Evolutionary conservation across 2,329 filamentous ascomycete genomes (phyloP), one percentile per base, ranked within the genome.

Genomic region (Alternaria rosae): DNA sequence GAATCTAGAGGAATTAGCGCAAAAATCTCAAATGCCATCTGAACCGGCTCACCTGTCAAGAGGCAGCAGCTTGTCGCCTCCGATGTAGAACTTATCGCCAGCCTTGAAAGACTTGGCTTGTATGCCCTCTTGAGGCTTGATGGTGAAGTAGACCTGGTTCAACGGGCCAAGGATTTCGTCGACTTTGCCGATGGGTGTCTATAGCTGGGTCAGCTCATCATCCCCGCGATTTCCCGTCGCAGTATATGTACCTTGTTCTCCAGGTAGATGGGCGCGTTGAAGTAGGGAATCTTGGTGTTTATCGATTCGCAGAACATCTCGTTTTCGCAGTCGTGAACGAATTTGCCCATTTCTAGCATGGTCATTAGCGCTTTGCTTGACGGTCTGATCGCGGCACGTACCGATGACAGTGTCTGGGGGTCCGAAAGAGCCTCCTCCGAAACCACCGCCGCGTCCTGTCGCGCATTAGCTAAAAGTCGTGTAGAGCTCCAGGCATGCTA

Each of bases 241-340:
- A 10, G 43, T 26, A 9, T 42, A 38, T 52, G 47, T 77, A 91
- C 91, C 87, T 98, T 99, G 86, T 98, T 99, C 87, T 98, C 94
- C 76, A 98, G 91, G 85, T 95, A 99, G 81, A 99, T 97, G 71
- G 93, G 93, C 65, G 95, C 95, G 85, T 97, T 98, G 90, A 99
- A 99, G 85, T 97, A 97, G 65, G 95, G 95, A 68, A 99, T 91
- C 84, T 98, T 98, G 74, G 91, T 85, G 86, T 97, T 98, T 82
- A 91, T 91, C 71, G 92, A 96, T 82, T 93, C 90, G 91, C 94
- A 97, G 73, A 99, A 91, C 87, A 99, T 95, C 83, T 99, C 95
- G 80, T 94, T 94, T 83, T 99, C 95, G 84, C 92, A 94, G 61
- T 93, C 90, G 84, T 99, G 95, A 79, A 97, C 83, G 82, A 98